Conservation (phyloP, 2,329 filamentous ascomycete genomes). For the Coniochaeta hoffmannii region DNA sequence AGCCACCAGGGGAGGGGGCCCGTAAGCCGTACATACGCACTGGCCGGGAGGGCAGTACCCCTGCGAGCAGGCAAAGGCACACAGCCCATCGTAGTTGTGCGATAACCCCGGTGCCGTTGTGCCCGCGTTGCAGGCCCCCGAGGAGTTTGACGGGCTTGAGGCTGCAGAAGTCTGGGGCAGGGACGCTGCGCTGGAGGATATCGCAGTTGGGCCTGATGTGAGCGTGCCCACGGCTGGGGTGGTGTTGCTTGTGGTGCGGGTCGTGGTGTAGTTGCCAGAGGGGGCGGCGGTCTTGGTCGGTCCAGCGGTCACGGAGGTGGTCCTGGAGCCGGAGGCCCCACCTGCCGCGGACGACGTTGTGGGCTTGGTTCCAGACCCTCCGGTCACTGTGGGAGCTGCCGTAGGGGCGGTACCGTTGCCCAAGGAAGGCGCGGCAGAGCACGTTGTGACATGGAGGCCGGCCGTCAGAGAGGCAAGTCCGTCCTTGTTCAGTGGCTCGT, state of each 20-base stretch:
- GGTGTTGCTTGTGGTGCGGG: neutral
- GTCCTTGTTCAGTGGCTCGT: slow-evolving; percentile 26
- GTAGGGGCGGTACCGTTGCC: slow-evolving; percentile 3
- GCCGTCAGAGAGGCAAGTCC: slow-evolving; percentile 21
- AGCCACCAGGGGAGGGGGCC: slow-evolving; percentile 2
- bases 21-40: slow-evolving; percentile 12
- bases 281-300: neutral
- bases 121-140: slow-evolving; percentile 10
- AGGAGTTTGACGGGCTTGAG: neutral
- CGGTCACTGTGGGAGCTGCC: neutral
- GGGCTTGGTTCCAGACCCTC: neutral
- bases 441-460: slow-evolving; percentile 21
- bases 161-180: slow-evolving; percentile 5
- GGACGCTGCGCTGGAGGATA: neutral
- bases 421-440: slow-evolving; percentile 12
- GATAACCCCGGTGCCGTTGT: slow-evolving; percentile 6
- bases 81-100: slow-evolving; percentile 12
- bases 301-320: slow-evolving; percentile 1
- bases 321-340: neutral
- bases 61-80: slow-evolving; percentile 11
- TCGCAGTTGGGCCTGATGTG: neutral
- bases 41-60: slow-evolving; percentile 11
- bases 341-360: slow-evolving; percentile 16
- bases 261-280: slow-evolving; percentile 1
- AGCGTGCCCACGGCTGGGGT: neutral